A percentile compares a stretch with the other conserved stretches of the same genome.
Conservation (phyloP, 2,329 filamentous ascomycete species). For the Claviceps spartinae region DNA sequence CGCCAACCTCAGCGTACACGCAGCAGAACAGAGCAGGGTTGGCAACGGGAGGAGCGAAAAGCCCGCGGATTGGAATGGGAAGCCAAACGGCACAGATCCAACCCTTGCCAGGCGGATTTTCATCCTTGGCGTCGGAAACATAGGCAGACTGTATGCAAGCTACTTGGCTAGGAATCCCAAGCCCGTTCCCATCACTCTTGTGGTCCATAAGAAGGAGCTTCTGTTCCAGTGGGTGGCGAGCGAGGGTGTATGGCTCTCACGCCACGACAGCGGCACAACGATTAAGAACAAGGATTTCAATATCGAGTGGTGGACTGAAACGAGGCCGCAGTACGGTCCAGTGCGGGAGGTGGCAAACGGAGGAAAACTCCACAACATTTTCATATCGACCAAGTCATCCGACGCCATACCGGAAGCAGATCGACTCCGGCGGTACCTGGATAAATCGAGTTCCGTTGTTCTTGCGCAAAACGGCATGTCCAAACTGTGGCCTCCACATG, state of each 20-base stretch:
- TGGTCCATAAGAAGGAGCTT: constrained; percentile 51
- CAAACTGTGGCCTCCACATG: constrained; percentile 41
- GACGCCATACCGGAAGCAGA: constrained; percentile 49
- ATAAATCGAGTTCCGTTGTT: constrained; percentile 55
- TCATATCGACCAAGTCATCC: constrained; percentile 65
- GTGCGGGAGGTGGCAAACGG: constrained; percentile 27
- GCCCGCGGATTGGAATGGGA: background rate
- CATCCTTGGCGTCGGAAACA: constrained; percentile 67
- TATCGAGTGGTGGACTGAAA: constrained; percentile 42
- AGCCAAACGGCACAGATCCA: background rate
- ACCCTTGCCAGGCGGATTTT: constrained; percentile 43
- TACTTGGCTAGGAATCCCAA: constrained; percentile 46
- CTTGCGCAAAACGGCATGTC: constrained; percentile 87
- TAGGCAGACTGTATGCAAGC: constrained; percentile 68
- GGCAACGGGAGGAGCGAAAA: background rate
- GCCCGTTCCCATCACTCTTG: constrained; percentile 62
- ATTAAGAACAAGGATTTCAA: constrained; percentile 27
- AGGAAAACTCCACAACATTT: constrained; percentile 50
- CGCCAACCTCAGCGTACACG: constrained; percentile 14
- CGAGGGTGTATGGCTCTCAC: constrained; percentile 31
- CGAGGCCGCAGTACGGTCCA: constrained; percentile 22
- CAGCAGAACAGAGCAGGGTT: background rate
- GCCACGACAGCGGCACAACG: constrained; percentile 15
- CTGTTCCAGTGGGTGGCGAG: constrained; percentile 32
- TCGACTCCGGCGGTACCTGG: constrained; percentile 46